phyloP scores from a whole-genome alignment of 108 stramenopile species.

The Skeletonema marinoi region DNA sequence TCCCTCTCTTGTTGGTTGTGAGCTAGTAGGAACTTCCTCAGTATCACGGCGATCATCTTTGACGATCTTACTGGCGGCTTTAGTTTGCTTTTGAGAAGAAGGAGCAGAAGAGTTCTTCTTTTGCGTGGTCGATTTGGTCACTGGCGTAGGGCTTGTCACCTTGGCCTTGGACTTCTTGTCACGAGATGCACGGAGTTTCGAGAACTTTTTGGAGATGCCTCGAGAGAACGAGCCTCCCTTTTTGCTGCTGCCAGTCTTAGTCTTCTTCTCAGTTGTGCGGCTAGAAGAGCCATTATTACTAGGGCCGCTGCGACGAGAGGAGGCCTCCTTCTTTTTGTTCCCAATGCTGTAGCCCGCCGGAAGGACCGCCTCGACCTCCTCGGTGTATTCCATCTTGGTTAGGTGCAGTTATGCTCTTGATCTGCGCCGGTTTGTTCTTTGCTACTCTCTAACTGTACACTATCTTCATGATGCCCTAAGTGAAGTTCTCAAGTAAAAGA shows the following conservation, averaged over 20 bases:
- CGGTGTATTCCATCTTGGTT: neutral
- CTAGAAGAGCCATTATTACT: neutral
- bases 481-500: no score
- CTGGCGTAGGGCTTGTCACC: no score
- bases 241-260: neutral
- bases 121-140: neutral
- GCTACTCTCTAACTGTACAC: no score
- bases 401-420: neutral
- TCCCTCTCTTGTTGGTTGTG: neutral
- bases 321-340: neutral
- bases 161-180: neutral
- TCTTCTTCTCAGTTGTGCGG: neutral
- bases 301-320: neutral
- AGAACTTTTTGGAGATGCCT: neutral
- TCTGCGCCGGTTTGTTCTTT: no score
- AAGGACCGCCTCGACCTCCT: constrained; percentile 49
- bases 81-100: neutral
- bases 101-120: neutral
- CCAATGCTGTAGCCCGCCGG: constrained; percentile 19
- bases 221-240: neutral
- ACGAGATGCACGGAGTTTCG: neutral
- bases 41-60: neutral
- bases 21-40: neutral
- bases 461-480: no score
- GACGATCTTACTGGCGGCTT: neutral